Base-by-base conservation (phyloP, 2,329 filamentous ascomycete species). In the Ceratocystis lukuohia region DNA sequence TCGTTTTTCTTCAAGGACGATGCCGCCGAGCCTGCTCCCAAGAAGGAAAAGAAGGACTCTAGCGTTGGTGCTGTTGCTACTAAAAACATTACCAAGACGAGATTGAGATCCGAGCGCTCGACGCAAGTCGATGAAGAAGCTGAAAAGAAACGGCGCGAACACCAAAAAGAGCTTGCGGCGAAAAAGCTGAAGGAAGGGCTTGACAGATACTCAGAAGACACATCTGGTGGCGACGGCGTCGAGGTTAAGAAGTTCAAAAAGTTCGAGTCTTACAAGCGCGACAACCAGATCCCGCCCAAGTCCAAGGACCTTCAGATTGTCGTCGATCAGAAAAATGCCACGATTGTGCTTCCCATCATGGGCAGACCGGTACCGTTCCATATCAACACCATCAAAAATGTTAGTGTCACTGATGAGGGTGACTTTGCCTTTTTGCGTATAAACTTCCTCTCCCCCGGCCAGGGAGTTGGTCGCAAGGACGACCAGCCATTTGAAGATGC, bases 1-100 rank as follows among this genome's bases (percentile, higher is more conserved):
- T 96, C 93, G 0, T 99, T 99, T 80, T 97, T 96, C 78, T 99
- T 99, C 80, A 96, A 96, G 74, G 93, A 97, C 71, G 91, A 96
- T 69, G 91, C 96, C 73, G 85, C 90, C 69, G 86, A 91, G 74
- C 88, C 89, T 41, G 83, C 88, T 8, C 88, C 90, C n/a, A 95
- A 94, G 71, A 95, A 95, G 76, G 86, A 92, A 71, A 95, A 94
- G 81, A 91, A 87, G 76, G 88, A 94, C 71, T 80, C 85, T 0
- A 85, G 88, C 56, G 88, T 94, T 7, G 91, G 90, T 67, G 91
- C 92, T 33, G 88, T 96, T 68, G 91, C 92, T 28, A 89, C 91
- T 65, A 95, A 93, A 73, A 99, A 97, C 74, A 96, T 97, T 72
- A 96, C 91, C 22, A 93, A 91, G 75, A 95, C 91, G 1, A 88